Conservation (phyloP, 192 early-diverging fungal species). For the Diversispora eburnea region DNA sequence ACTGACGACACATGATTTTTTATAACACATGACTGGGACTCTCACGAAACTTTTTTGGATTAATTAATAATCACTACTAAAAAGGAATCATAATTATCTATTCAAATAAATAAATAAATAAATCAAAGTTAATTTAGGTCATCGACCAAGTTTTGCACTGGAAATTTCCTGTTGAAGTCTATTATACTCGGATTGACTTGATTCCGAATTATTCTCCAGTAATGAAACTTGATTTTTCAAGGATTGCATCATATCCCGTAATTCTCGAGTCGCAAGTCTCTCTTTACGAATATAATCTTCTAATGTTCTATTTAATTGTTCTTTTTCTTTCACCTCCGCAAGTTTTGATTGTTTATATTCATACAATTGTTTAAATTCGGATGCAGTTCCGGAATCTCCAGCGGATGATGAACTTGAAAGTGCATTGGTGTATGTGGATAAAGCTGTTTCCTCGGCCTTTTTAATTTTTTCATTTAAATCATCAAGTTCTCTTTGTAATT, state of each 20-base stretch:
- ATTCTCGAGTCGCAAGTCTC: conserved; percentile 42
- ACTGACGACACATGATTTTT: no score
- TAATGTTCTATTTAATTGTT: conserved; percentile 37
- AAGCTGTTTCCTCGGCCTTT: conserved; percentile 41
- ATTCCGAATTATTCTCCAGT: conserved; percentile 46
- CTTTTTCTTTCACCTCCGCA: conserved; percentile 43
- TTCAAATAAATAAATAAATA: no score
- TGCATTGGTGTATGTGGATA: conserved; percentile 26
- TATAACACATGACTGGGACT: no score
- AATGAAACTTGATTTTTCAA: conserved; percentile 46
- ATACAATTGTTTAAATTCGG: conserved; percentile 49
- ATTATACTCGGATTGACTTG: conserved; percentile 46
- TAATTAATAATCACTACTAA: no score
- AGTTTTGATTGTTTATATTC: conserved; percentile 53
- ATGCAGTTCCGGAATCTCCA: conserved; percentile 31
- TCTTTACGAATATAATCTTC: conserved; percentile 53
- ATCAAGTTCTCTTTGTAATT: conserved; percentile 44
- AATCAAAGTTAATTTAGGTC: no score
- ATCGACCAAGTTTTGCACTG: background rate
- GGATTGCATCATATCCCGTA: conserved; percentile 46
- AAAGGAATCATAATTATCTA: no score
- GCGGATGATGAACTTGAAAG: conserved; percentile 27
- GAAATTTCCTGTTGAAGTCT: conserved; percentile 41
- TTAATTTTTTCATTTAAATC: conserved; percentile 47
- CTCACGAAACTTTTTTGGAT: no score